Evolutionary conservation across 2,329 filamentous ascomycete species (phyloP).

Genomic region (Epichloe aotearoae): DNA sequence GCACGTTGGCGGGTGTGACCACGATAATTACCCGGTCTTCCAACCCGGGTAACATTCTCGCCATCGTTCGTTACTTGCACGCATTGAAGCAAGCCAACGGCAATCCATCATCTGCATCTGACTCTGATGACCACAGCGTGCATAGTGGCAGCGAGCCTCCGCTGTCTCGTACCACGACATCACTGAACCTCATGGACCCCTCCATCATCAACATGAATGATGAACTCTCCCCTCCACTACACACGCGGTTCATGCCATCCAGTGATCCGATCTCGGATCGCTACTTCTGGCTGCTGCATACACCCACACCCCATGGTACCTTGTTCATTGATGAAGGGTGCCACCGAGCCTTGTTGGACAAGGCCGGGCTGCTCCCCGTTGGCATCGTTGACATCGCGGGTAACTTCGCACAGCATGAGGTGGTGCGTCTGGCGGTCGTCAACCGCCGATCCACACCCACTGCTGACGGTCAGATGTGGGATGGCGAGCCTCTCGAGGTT

Average conservation of each 20-base stretch:
- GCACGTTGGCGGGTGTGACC: slow-evolving; percentile 87
- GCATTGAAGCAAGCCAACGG: slow-evolving; percentile 8
- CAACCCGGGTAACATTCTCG: slow-evolving; percentile 81
- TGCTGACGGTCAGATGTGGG: slow-evolving; percentile 32
- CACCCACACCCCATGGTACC: slow-evolving; percentile 77
- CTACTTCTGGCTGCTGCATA: slow-evolving; percentile 95
- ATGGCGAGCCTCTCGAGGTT: slow-evolving; percentile 52
- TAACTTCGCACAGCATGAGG: slow-evolving; percentile 81
- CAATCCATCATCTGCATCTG: slow-evolving; percentile 2
- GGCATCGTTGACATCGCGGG: slow-evolving; percentile 88
- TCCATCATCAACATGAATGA: slow-evolving; percentile 12
- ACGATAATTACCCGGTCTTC: slow-evolving; percentile 90
- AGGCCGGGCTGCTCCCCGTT: slow-evolving; percentile 77
- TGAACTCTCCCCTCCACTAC: slow-evolving; percentile 40
- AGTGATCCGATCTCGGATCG: slow-evolving; percentile 76
- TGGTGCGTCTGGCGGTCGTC: slow-evolving; percentile 74
- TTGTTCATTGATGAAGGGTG: slow-evolving; percentile 90
- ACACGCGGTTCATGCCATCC: slow-evolving; percentile 86
- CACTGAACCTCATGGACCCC: slow-evolving; percentile 23
- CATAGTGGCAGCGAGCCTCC: slow-evolving; percentile 9
- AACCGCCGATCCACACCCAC: slow-evolving; percentile 35
- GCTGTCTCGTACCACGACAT: slow-evolving; percentile 27
- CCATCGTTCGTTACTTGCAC: slow-evolving; percentile 75
- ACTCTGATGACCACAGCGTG: slow-evolving; percentile 11
- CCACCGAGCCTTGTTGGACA: slow-evolving; percentile 63